These are phyloP conservation scores for Xylaria sp. DNA, from an alignment of 2,329 filamentous ascomycete species.

Conservation along the genomic window DNA sequence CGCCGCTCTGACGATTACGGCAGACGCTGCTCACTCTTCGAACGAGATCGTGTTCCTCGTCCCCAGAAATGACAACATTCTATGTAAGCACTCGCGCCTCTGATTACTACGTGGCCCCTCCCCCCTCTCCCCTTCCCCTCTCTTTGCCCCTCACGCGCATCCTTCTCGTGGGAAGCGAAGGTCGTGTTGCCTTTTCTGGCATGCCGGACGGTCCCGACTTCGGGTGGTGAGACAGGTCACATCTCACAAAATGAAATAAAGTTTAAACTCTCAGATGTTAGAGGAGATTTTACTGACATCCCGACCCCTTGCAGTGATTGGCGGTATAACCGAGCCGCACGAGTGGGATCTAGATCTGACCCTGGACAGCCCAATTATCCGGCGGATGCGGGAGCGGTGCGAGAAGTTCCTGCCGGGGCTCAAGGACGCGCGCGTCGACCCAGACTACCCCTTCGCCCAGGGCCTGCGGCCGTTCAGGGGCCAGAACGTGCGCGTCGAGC, in stretches of 20 bases:
- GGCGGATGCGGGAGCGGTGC: slow-evolving; percentile 46
- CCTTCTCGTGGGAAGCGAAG: neutral
- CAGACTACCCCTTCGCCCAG: slow-evolving; percentile 47
- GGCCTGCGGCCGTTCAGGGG: slow-evolving; percentile 45
- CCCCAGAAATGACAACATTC: slow-evolving; percentile 47
- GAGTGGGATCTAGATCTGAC: slow-evolving; percentile 43
- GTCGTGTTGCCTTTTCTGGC: neutral
- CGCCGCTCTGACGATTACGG: slow-evolving; percentile 44
- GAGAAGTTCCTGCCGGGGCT: slow-evolving; percentile 46
- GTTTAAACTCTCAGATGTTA: neutral
- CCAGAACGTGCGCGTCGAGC: slow-evolving; percentile 46
- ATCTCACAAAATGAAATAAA: neutral
- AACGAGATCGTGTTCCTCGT: slow-evolving; percentile 49
- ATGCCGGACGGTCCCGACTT: neutral
- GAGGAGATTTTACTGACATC: slow-evolving; percentile 10
- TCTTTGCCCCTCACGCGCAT: neutral
- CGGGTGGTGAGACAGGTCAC: neutral
- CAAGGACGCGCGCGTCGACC: slow-evolving; percentile 44
- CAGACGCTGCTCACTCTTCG: slow-evolving; percentile 39
- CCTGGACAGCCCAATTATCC: slow-evolving; percentile 43
- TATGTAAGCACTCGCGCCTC: slow-evolving; percentile 33
- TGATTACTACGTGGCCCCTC: neutral
- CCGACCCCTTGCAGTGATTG: slow-evolving; percentile 36
- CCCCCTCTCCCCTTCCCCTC: neutral
- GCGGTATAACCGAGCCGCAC: slow-evolving; percentile 42